Evolutionary conservation across 176 grass and related monocot species (phyloP), one percentile per base, ranked within the genome.

Genomic region (Oryza nivara): DNA sequence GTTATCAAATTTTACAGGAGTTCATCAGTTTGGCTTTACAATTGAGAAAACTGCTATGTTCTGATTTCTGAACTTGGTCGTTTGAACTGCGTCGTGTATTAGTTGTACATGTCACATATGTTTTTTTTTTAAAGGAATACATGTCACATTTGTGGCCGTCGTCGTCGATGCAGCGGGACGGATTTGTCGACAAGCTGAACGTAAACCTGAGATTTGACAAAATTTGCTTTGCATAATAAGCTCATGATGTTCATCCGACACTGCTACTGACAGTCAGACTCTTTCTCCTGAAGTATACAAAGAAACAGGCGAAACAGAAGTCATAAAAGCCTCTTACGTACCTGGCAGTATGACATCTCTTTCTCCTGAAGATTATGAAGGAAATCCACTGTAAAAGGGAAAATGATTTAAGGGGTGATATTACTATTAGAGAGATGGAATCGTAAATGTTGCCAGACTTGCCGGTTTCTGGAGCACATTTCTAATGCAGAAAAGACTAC

Each of bases 341-440:
- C 76, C 77, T 80, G 32, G 22, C 70, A 19, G 70, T 54, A 34
- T 11, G 51, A 38, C 28, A 48, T 13, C n/a, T 73, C 5, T 65
- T 72, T 49, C 41, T 48, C 26, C 67, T 64, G 14, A 40, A 25
- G 54, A 86, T 73, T 35, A 8, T 5, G 26, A 56, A 72, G 68
- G 65, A 73, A 19, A 86, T 13, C 49, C 83, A 78, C 83, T 77
- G 25, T 40, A 45, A 7, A 84, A 45, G 70, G 23, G 36, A 6
- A 26, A 11, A 22, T n/a, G 43, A 63, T 14, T 46, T 46, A 8
- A 25, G 5, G 10, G 20, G 7, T 40, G 43, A 17, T 46, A 11
- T 2, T 4, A 17, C 28, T 41, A 32, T 32, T 32, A 44, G 38
- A 28, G n/a, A 65, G 12, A 78, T 56, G 46, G 73, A 47, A 17